A percentile compares a stretch with the other conserved stretches of the same genome.
Evolutionary conservation across 2,329 filamentous ascomycete genomes (phyloP).

Genomic region (Periconia macrospinosa): DNA sequence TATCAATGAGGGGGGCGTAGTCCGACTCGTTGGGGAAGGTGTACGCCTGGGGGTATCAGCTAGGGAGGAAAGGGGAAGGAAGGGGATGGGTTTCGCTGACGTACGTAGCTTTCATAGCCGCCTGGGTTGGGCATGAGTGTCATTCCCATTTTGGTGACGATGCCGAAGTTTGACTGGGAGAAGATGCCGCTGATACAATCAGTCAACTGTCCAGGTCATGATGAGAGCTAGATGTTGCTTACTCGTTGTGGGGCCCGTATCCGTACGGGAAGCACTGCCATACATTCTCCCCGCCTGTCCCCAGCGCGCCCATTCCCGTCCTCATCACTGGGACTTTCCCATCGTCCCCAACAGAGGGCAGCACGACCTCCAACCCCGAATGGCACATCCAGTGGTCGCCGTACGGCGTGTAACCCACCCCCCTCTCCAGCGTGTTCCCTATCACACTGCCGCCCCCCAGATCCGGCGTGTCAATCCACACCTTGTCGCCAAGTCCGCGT

Average conservation of each 20-base stretch:
- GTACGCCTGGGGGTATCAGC: too few relatives aligned
- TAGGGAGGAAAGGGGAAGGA: too few relatives aligned
- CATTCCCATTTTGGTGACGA: constrained; percentile 56
- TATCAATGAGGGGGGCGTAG: constrained; percentile 52
- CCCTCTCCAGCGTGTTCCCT: constrained; percentile 40
- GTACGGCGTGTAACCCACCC: constrained; percentile 39
- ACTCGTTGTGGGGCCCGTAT: constrained; percentile 41
- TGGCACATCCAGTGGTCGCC: constrained; percentile 51
- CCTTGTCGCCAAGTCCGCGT: constrained; percentile 43
- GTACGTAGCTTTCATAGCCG: constrained; percentile 22
- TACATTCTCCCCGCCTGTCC: constrained; percentile 19
- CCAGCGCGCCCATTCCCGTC: constrained; percentile 30
- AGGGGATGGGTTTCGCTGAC: too few relatives aligned
- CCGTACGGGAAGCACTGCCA: constrained; percentile 41
- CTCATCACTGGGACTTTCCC: constrained; percentile 33
- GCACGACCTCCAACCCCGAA: constrained; percentile 48
- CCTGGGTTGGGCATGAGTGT: constrained; percentile 24
- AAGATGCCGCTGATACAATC: constrained; percentile 39
- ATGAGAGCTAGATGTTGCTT: too few relatives aligned
- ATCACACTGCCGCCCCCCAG: constrained; percentile 38
- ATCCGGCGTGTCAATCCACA: constrained; percentile 49
- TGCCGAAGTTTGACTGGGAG: constrained; percentile 39
- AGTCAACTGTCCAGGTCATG: too few relatives aligned
- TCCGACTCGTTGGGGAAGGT: constrained; percentile 55
- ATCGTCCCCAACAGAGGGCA: too few relatives aligned